Percentiles rank a stretch among this genome's conserved stretches.
phyloP scores from a whole-genome alignment of 225 moss, liverwort and hornwort species.

The Antitrichia curtipendula region DNA sequence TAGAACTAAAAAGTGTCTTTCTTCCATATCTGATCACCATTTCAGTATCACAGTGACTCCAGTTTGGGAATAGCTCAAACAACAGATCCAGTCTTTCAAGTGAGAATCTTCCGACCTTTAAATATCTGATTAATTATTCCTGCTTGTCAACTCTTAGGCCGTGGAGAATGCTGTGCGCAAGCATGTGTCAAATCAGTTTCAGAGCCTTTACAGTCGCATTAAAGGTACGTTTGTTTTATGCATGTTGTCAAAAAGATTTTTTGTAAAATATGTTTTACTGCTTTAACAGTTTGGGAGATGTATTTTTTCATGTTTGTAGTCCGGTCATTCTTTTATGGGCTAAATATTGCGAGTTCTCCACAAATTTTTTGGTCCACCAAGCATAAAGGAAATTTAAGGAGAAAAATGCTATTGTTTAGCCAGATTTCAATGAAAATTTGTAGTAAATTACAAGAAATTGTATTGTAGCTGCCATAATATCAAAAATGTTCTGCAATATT shows the following conservation, averaged over 20 bases:
- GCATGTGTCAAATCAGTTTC: constrained; percentile 64
- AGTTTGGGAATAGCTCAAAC: neutral
- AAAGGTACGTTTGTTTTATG: constrained; percentile 31
- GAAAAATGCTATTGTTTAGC: neutral
- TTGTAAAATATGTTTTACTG: neutral
- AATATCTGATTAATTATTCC: neutral
- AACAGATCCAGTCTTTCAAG: neutral
- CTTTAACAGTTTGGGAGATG: neutral
- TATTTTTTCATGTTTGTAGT: neutral
- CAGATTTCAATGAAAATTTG: neutral
- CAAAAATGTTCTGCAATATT: neutral
- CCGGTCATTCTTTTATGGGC: neutral
- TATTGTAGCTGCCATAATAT: neutral
- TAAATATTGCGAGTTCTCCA: neutral
- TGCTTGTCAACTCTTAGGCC: constrained; percentile 34
- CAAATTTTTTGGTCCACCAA: neutral
- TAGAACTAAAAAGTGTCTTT: neutral
- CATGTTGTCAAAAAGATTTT: neutral
- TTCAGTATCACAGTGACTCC: neutral
- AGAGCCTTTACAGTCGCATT: constrained; percentile 53
- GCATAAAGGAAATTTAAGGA: neutral
- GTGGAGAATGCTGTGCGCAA: constrained; percentile 75
- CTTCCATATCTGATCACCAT: neutral
- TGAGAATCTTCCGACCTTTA: neutral
- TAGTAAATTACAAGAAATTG: neutral